These are phyloP conservation scores for Puccinia brachypodii DNA, from an alignment of 1,284 basidiomycete species.

Conservation along the genomic window DNA sequence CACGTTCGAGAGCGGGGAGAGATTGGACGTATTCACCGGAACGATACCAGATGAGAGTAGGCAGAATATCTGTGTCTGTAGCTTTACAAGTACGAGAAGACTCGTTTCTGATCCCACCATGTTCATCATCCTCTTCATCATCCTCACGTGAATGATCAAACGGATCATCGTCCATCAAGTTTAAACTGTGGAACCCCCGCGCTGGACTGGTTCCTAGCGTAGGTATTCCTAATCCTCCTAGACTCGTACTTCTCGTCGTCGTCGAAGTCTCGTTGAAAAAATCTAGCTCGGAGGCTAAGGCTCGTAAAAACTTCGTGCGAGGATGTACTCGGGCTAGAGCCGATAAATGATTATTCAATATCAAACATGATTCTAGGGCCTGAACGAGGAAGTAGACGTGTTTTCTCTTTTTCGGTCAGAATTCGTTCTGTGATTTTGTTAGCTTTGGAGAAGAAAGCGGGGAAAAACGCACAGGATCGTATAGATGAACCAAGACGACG, in stretches of 20 bases:
- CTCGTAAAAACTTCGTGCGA: conserved; percentile 74
- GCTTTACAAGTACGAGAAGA: conserved; percentile 13
- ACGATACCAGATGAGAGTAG: conserved; percentile 77
- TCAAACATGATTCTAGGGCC: conserved; percentile 61
- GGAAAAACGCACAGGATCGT: conserved; percentile 72
- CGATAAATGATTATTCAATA: conserved; percentile 69
- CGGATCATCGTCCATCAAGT: conserved; percentile 23
- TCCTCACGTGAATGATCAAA: not conserved
- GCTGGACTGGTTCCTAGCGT: not conserved
- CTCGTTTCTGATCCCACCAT: not conserved
- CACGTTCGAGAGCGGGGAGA: conserved; percentile 82
- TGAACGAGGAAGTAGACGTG: conserved; percentile 22
- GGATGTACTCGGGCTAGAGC: conserved; percentile 69
- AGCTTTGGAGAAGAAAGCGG: no score
- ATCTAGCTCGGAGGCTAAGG: conserved; percentile 71
- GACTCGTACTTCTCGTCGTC: conserved; percentile 59
- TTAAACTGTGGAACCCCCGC: not conserved
- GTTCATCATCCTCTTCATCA: not conserved
- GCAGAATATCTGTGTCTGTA: conserved; percentile 72
- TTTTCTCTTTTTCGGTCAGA: no score
- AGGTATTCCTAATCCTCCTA: conserved; percentile 56
- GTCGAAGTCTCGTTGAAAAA: conserved; percentile 65
- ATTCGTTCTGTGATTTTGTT: no score
- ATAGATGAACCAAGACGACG: conserved; percentile 79
- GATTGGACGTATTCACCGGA: conserved; percentile 76